These are phyloP conservation scores for Saccharomycopsis javanensis DNA, from an alignment of 805 yeast species.

Conservation along the genomic window DNA sequence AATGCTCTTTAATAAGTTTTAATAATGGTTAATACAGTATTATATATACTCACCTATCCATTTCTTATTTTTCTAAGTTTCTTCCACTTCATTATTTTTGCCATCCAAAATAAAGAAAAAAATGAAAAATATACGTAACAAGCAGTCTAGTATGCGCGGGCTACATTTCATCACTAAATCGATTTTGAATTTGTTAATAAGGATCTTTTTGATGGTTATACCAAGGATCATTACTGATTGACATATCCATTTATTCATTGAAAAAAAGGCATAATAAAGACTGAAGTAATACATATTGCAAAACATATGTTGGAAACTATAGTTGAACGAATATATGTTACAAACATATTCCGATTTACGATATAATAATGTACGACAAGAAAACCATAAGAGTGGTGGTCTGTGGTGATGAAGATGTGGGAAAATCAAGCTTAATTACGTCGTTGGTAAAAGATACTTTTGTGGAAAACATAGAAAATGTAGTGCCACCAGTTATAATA, in stretches of 20 bases:
- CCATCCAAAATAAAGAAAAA: constrained; percentile 1
- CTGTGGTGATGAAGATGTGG: constrained; percentile 88
- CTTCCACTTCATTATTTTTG: constrained; percentile 1
- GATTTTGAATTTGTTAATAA: neutral
- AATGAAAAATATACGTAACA: neutral
- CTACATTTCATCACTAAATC: neutral
- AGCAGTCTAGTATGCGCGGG: neutral
- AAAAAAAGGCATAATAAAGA: too few species aligned
- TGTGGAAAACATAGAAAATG: constrained; percentile 66
- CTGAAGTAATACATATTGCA: too few species aligned
- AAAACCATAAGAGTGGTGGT: constrained; percentile 71
- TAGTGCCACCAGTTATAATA: constrained; percentile 75
- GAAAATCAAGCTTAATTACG: constrained; percentile 71
- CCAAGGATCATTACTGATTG: too few species aligned
- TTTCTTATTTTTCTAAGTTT: neutral
- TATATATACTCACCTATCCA: too few species aligned
- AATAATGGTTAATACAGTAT: too few species aligned
- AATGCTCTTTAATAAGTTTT: too few species aligned
- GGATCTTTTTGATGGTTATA: too few species aligned
- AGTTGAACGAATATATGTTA: too few species aligned
- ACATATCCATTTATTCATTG: too few species aligned
- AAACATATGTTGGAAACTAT: too few species aligned
- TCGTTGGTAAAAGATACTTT: constrained; percentile 74
- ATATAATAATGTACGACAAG: constrained; percentile 19
- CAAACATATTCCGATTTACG: too few species aligned